These are phyloP conservation scores for Botrytis squamosa DNA, from an alignment of 2,329 filamentous ascomycete species.

Conservation along the genomic window DNA sequence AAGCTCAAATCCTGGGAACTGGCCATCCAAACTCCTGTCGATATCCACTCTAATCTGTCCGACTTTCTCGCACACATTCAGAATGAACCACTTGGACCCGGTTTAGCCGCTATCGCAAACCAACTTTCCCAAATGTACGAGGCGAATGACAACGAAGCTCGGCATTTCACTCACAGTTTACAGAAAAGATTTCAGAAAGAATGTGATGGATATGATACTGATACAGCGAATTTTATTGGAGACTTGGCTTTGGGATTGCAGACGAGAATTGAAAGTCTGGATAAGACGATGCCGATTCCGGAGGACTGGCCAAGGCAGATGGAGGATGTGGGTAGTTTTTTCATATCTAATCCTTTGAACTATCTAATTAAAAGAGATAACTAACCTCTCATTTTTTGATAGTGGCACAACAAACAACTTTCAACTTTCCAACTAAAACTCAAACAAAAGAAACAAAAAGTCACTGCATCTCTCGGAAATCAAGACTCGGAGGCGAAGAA, in stretches of 20 bases:
- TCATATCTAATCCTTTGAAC: not conserved
- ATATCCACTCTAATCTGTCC: not conserved
- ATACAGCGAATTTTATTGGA: not conserved
- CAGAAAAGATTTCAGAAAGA: not conserved
- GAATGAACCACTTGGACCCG: not conserved
- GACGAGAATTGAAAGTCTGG: not conserved
- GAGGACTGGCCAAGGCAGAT: slow-evolving; percentile 1
- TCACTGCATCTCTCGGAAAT: not conserved
- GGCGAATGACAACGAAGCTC: not conserved
- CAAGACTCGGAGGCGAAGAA: not conserved
- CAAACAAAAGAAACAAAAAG: not conserved
- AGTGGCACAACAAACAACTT: slow-evolving; percentile 3
- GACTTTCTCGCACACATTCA: slow-evolving; percentile 2
- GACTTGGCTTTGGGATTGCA: not conserved
- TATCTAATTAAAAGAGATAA: not conserved
- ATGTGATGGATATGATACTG: not conserved
- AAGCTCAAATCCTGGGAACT: not conserved
- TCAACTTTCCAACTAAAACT: not conserved
- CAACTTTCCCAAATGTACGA: not conserved
- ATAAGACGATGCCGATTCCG: not conserved
- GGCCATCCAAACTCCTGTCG: not conserved
- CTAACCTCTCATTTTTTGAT: not conserved
- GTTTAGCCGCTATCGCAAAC: not conserved
- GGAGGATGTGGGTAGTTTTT: not conserved
- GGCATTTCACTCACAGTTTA: not conserved